Base-by-base conservation (phyloP, 2,329 filamentous ascomycete genomes). In the Neodidymelliopsis sp. region DNA sequence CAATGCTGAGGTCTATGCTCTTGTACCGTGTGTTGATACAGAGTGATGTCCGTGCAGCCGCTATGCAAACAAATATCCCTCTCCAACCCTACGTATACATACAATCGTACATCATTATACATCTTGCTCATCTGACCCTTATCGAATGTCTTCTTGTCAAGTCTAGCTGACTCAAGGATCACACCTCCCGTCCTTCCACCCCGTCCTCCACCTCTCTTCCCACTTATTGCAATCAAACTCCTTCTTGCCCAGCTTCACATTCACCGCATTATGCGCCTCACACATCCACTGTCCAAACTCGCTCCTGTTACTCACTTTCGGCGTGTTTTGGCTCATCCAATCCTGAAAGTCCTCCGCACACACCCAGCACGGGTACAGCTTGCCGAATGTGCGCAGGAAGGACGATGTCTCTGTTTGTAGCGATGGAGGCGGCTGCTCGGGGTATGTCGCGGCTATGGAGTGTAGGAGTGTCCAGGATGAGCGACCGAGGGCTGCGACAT, bases 121-220 rank as follows among this genome's bases (percentile, higher is more conserved):
- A 56, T 16, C 4, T 29, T 13, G 9, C 16, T 25, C 18, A 7
- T 34, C 12, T 22, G 13, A 9, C 27, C 6, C 24, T 11, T 8
- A 5, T 6, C n/a, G 27, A 22, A 18, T 1, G 2, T 29, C 4
- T 3, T 15, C 10, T 28, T 15, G 18, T n/a, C n/a, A n/a, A n/a
- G n/a, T n/a, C n/a, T n/a, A n/a, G n/a, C n/a, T n/a, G n/a, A n/a
- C 23, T 54, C 46, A 66, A 73, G 67, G 85, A 74, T 83, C 84
- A 70, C 85, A 88, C 47, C 84, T 75, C 15, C 85, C 85, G 77
- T 88, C 85, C 70, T 80, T 84, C 87, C 89, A 97, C 0, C 94
- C 94, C 1, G 89, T 94, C 75, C 89, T 81, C 94, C 94, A 99
- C 71, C 94, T 83, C 80, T 97, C 90, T 72, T 97, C 87, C 93